Evolutionary conservation across 148 eudicot genomes (phyloP), one percentile per base, ranked within the genome.

Genomic region (Nepenthes mirabilis): DNA sequence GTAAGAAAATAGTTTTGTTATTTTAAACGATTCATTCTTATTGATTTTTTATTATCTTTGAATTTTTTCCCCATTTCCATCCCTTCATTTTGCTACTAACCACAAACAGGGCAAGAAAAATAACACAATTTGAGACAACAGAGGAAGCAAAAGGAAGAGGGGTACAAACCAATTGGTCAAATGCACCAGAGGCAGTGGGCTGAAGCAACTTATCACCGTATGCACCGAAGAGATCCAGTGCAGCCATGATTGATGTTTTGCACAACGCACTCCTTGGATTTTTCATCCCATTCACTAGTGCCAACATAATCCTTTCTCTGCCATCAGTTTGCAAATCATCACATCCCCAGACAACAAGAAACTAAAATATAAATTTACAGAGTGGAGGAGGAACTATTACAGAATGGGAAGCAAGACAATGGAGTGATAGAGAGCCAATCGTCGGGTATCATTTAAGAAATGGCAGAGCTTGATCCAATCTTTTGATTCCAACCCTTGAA

Each of bases 201-300:
- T 86, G 85, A 49, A 86, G 57, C 35, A 93, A 53, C 67, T 79
- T 77, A 74, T 82, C 91, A 47, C 89, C 79, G 60, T 72, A 89
- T 47, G 77, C 83, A 51, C 63, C 72, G 61, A 86, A 89, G 60
- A 88, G 47, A 81, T 93, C 99, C 37, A 83, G 65, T 47, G 95
- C 73, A 72, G 99, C 87, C 99, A 93, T 93, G 68, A 93, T 86
- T 4, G 99, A 74, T 14, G 96, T 93, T 77, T 93, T 93, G 74
- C 82, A 75, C 66, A 93, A 62, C 53, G 99, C 96, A 86, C 99
- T 93, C 79, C 99, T 86, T 14, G 99, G 99, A 47, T 89, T 93
- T 81, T 93, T 88, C 80, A 89, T 86, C 50, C 95, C 67, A 76
- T 88, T 93, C 72, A 89, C 91, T 75, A 84, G 47, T 66, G 84